phyloP scores from a whole-genome alignment of 78 protist species.

The Cyanophora paradoxa region DNA sequence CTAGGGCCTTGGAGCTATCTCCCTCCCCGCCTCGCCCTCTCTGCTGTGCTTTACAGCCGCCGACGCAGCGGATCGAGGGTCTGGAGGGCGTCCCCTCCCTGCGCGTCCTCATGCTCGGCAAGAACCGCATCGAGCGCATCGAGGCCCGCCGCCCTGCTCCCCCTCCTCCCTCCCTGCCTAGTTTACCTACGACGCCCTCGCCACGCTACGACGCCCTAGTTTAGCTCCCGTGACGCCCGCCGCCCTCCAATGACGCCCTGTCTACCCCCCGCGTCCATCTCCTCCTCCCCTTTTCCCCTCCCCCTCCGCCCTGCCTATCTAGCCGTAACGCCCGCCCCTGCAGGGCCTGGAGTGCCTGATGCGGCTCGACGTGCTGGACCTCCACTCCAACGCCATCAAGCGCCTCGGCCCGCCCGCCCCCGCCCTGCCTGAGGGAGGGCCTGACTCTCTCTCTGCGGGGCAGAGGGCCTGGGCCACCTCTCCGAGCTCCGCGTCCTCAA shows the following conservation, averaged over 20 bases:
- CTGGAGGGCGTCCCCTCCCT: conserved; percentile 40
- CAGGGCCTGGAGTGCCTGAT: conserved; percentile 13
- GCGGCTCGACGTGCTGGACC: conserved; percentile 60
- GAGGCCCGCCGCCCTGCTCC: background rate
- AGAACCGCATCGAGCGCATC: conserved; percentile 25
- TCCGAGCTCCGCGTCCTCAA: conserved; percentile 46
- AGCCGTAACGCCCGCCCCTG: background rate
- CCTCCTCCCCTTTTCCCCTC: too few relatives aligned
- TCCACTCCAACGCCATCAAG: conserved; percentile 42
- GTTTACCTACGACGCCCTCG: too few relatives aligned
- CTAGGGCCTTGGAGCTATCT: too few relatives aligned
- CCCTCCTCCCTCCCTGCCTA: too few relatives aligned
- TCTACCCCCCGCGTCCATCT: too few relatives aligned
- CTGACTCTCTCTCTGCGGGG: too few relatives aligned
- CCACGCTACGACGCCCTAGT: too few relatives aligned
- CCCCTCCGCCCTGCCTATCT: background rate
- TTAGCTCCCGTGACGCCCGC: too few relatives aligned
- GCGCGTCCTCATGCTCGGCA: conserved; percentile 65
- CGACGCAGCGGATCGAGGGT: background rate
- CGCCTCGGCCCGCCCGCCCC: too few relatives aligned
- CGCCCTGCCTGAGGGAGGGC: too few relatives aligned
- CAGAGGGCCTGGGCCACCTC: conserved; percentile 10
- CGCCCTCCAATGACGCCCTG: too few relatives aligned
- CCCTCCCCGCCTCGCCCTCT: too few relatives aligned
- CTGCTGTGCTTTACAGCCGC: background rate